Evolutionary conservation across 2,329 filamentous ascomycete genomes (phyloP).

Genomic region (Microsporum ferrugineum): DNA sequence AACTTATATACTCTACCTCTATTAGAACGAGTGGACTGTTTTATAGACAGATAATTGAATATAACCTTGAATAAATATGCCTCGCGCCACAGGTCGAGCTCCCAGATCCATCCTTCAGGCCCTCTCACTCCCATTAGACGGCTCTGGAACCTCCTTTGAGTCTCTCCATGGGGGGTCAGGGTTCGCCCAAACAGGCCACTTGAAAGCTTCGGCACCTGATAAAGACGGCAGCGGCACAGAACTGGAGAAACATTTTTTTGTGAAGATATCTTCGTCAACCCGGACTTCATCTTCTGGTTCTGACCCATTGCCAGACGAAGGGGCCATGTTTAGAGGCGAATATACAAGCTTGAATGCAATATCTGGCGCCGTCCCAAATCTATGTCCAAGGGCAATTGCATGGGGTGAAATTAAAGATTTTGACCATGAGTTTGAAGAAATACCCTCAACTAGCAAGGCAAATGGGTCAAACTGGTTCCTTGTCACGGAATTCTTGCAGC

Average conservation of each 20-base stretch:
- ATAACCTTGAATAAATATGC: neutral
- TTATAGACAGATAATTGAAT: neutral
- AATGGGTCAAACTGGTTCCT: conserved; percentile 34
- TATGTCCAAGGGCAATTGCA: conserved; percentile 66
- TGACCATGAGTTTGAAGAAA: conserved; percentile 26
- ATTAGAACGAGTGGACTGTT: neutral
- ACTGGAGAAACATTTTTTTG: conserved; percentile 28
- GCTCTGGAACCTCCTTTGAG: conserved; percentile 26
- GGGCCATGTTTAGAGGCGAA: conserved; percentile 51
- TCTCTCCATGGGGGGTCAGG: conserved; percentile 31
- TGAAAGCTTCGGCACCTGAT: conserved; percentile 24
- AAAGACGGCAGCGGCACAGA: neutral
- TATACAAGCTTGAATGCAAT: conserved; percentile 76
- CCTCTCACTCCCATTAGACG: conserved; percentile 24
- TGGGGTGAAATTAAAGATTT: conserved; percentile 45
- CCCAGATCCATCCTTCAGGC: conserved; percentile 28
- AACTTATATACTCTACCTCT: no score
- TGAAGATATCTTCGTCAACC: conserved; percentile 27
- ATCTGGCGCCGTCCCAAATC: conserved; percentile 54
- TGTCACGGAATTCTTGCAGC: conserved; percentile 70
- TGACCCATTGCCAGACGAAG: neutral
- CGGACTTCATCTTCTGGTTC: neutral
- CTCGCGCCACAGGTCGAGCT: conserved; percentile 10
- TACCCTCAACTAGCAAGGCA: neutral
- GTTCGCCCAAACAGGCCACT: conserved; percentile 36